Evolutionary conservation across 2,329 filamentous ascomycete genomes (phyloP).

Genomic region (Dothiorella sarmentorum): DNA sequence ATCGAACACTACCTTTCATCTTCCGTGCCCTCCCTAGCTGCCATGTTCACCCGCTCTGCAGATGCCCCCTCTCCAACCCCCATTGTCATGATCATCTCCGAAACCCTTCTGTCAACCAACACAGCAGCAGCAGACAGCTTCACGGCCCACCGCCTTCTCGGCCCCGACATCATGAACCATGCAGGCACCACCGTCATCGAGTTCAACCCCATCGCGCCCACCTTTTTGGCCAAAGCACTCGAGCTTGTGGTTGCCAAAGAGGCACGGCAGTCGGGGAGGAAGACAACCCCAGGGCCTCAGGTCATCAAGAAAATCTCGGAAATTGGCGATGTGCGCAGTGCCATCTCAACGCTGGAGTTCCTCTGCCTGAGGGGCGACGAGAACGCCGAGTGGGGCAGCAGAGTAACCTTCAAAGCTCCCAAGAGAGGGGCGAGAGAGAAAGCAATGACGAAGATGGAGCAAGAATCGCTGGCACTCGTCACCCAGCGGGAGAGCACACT

Average conservation of each 20-base stretch:
- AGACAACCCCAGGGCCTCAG: constrained; percentile 70
- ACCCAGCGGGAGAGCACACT: constrained; percentile 85
- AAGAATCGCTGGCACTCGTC: constrained; percentile 74
- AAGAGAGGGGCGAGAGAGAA: constrained; percentile 55
- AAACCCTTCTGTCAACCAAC: constrained; percentile 81
- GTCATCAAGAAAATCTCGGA: constrained; percentile 79
- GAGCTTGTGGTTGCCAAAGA: constrained; percentile 82
- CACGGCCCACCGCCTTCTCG: constrained; percentile 84
- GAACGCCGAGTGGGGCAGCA: constrained; percentile 79
- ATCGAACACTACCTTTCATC: constrained; percentile 72
- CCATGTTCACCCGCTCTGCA: constrained; percentile 36
- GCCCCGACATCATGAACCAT: constrained; percentile 80
- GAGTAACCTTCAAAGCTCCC: constrained; percentile 65
- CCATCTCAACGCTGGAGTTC: constrained; percentile 89
- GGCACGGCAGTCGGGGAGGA: constrained; percentile 70
- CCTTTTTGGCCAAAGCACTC: constrained; percentile 78
- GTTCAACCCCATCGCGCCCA: constrained; percentile 89
- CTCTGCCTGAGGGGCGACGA: constrained; percentile 78
- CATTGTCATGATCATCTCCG: constrained; percentile 85
- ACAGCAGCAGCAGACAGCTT: constrained; percentile 86
- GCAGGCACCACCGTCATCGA: constrained; percentile 76
- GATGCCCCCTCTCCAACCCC: constrained; percentile 46
- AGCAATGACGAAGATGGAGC: constrained; percentile 71
- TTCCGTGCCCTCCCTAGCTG: constrained; percentile 56
- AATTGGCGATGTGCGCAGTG: constrained; percentile 86